phyloP scores from a whole-genome alignment of 768 basidiomycete species.

The Russula olivacea region DNA sequence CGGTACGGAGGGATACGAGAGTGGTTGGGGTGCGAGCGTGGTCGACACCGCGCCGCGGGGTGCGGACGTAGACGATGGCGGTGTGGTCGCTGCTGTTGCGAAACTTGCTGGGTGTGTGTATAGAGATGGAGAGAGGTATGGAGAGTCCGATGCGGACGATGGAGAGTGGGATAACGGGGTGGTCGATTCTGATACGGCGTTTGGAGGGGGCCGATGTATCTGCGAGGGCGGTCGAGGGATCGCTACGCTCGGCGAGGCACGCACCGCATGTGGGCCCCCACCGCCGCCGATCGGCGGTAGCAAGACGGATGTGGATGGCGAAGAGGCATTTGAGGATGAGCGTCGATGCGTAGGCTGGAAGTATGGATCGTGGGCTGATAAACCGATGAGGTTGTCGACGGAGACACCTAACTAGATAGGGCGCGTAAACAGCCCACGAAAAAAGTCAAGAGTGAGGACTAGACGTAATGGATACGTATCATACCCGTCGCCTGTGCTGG shows the following conservation, averaged over 20 bases:
- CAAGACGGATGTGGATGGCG: constrained; percentile 42
- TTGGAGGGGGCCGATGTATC: constrained; percentile 49
- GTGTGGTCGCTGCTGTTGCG: constrained; percentile 65
- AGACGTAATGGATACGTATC: constrained; percentile 30
- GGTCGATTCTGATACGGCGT: constrained; percentile 46
- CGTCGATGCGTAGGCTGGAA: constrained; percentile 68
- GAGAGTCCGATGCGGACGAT: constrained; percentile 42
- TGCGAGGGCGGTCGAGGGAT: constrained; percentile 69
- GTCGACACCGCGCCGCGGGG: constrained; percentile 44
- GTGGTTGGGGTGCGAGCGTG: constrained; percentile 35
- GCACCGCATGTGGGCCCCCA: constrained; percentile 22
- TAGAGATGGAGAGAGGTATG: constrained; percentile 52
- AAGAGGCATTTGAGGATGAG: constrained; percentile 39
- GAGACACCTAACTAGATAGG: constrained; percentile 56
- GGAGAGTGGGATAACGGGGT: constrained; percentile 63
- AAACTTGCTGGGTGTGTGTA: constrained; percentile 51
- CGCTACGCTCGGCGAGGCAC: constrained; percentile 51
- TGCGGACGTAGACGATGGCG: constrained; percentile 56
- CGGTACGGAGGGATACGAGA: constrained; percentile 79
- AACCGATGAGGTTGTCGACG: constrained; percentile 73
- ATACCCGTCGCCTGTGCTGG: constrained; percentile 63
- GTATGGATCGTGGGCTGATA: constrained; percentile 55
- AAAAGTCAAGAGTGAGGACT: too few relatives aligned
- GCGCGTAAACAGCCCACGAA: too few relatives aligned
- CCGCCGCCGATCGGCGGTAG: constrained; percentile 23